Conservation (phyloP, 768 basidiomycete genomes). For the Lactarius tabidus region DNA sequence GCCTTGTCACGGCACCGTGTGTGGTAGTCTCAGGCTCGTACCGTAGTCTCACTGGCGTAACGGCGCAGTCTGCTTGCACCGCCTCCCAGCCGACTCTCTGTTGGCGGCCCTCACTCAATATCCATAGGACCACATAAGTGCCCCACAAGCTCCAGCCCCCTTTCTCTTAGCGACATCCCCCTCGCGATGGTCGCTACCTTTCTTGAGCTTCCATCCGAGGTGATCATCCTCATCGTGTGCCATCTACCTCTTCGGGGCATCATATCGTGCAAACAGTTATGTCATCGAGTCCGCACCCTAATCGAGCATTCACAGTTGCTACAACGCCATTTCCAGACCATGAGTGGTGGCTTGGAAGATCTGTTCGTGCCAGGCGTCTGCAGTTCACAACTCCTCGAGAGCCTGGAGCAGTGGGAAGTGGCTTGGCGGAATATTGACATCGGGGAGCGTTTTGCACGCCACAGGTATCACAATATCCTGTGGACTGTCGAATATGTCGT, state of each 20-base stretch:
- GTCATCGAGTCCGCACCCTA: slow-evolving; percentile 5
- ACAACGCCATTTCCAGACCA: slow-evolving; percentile 17
- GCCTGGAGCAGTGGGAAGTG: slow-evolving; percentile 15
- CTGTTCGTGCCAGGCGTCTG: slow-evolving; percentile 9
- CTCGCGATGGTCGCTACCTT: slow-evolving; percentile 1
- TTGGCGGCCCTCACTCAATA: not conserved
- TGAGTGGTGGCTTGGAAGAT: slow-evolving; percentile 18
- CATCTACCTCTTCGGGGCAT: slow-evolving; percentile 14
- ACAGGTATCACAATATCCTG: slow-evolving; percentile 17
- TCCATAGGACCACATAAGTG: not conserved
- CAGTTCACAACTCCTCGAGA: slow-evolving; percentile 14
- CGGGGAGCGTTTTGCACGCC: slow-evolving; percentile 19
- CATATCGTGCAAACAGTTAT: slow-evolving; percentile 15
- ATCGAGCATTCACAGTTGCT: slow-evolving; percentile 10
- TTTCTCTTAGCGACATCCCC: not conserved
- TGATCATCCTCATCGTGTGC: slow-evolving; percentile 8
- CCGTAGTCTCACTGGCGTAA: too few relatives aligned
- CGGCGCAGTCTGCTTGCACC: not conserved
- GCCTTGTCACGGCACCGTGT: not conserved
- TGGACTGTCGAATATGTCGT: slow-evolving; percentile 22
- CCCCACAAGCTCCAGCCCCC: not conserved
- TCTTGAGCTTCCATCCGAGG: slow-evolving; percentile 11
- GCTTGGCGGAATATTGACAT: slow-evolving; percentile 19
- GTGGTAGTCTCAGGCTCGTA: slow-evolving; percentile 1
- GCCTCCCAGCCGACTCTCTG: not conserved